phyloP scores from a whole-genome alignment of 2,329 filamentous ascomycete species.

The Talaromyces albobiverticillius region DNA sequence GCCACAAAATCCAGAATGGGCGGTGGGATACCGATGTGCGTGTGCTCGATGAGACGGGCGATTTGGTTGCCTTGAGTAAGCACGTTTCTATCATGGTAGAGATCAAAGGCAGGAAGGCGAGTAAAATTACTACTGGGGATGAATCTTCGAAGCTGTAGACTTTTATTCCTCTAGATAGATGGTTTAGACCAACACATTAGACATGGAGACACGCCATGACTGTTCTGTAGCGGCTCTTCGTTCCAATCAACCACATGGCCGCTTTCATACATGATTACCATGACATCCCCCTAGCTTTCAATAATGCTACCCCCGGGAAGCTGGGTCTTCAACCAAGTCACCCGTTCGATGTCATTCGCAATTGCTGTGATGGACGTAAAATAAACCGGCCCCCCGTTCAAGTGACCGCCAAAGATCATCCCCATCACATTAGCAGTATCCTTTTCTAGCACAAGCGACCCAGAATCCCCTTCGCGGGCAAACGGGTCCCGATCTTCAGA shows the following conservation, averaged over 20 bases:
- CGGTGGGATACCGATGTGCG: conserved; percentile 11
- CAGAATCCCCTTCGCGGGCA: conserved; percentile 7
- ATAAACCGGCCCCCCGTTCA: conserved; percentile 5
- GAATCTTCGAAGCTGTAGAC: conserved; percentile 9
- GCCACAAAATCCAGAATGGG: conserved; percentile 10
- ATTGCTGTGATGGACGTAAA: conserved; percentile 13
- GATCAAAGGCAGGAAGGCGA: conserved; percentile 10
- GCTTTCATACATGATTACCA: too few relatives aligned
- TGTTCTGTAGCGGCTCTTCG: too few relatives aligned
- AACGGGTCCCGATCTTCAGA: neutral
- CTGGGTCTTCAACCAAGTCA: conserved; percentile 9
- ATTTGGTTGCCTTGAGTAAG: conserved; percentile 10
- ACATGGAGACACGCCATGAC: too few relatives aligned
- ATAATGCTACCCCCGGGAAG: conserved; percentile 3
- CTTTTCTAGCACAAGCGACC: conserved; percentile 7
- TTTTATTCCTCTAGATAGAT: too few relatives aligned
- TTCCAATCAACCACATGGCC: too few relatives aligned
- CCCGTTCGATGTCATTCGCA: neutral
- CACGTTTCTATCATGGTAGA: conserved; percentile 9
- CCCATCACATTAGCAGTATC: conserved; percentile 5
- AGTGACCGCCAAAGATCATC: conserved; percentile 8
- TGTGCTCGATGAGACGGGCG: conserved; percentile 9
- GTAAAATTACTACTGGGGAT: conserved; percentile 7
- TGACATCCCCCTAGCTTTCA: too few relatives aligned
- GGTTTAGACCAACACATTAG: too few relatives aligned